Conservation (phyloP, 73 alveolate species). For the Paramecium sonneborni region DNA sequence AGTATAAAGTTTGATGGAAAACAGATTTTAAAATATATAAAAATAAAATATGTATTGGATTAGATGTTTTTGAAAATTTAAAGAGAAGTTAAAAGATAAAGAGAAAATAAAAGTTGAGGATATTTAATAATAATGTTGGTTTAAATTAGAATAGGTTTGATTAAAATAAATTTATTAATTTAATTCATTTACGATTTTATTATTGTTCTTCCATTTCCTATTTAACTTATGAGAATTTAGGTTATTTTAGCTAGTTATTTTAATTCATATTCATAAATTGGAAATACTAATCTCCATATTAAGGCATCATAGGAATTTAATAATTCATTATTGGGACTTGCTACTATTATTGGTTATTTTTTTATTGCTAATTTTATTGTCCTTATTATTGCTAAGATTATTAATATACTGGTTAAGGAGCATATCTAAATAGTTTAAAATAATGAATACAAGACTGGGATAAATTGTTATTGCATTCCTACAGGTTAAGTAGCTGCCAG, state of each 20-base stretch:
- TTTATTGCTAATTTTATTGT: not conserved
- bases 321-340: not conserved
- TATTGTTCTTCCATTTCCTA: not conserved
- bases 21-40: not conserved
- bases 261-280: not conserved
- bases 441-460: not conserved
- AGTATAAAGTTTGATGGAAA: not conserved
- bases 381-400: not conserved
- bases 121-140: not conserved
- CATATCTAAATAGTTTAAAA: not conserved
- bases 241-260: not conserved
- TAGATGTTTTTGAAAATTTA: not conserved
- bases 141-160: not conserved
- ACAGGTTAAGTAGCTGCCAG: not conserved
- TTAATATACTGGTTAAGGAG: not conserved
- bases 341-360: not conserved
- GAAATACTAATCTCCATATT: not conserved
- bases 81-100: not conserved
- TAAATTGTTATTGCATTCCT: not conserved
- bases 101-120: not conserved
- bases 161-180: not conserved
- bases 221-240: not conserved
- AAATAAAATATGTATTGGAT: not conserved
- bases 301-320: slow-evolving; percentile 3
- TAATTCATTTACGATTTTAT: slow-evolving; percentile 18